Evolutionary conservation across 495 filamentous ascomycete genomes (phyloP), one percentile per base, ranked within the genome.

Genomic region (Penicillium chermesinum): DNA sequence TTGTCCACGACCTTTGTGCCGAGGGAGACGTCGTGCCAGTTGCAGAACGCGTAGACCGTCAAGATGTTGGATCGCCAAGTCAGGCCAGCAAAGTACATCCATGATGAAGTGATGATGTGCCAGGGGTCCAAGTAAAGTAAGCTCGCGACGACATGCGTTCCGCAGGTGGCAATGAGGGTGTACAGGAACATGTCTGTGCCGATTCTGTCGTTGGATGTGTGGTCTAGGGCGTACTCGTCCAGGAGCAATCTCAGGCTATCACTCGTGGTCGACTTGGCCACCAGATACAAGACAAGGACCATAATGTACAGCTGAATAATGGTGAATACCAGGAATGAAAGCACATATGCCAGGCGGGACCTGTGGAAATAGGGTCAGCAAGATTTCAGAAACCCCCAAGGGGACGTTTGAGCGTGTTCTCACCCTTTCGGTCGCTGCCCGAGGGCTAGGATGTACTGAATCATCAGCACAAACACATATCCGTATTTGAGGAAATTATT

Each of bases 11-110:
- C 90, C 74, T 96, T 96, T 69, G 91, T 96, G 76, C 91, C 91
- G 87, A 91, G 95, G 12, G 90, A 95, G 41, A 97, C 91, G 67
- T 97, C 91, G 87, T 96, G 90, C 91, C 91, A 96, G 72, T 96
- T 96, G 79, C 88, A 89, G 82, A 94, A 96, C 48, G 70, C 86
- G 72, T 97, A 97, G 39, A 97, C 89, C 74, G 90, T 96, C 52
- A 97, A 81, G 57, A 97, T 91, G 71, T 97, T 97, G 82, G 63
- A 91, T 76, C 33, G 90, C 73, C 56, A 96, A 73, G 67, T 96
- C 6, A 19, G 45, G 16, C 41, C 43, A 1, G 49, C 27, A 20
- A 35, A 52, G 32, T 41, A 95, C 54, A 86, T 78, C 32, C 87
- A 86, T 78, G 91, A 95, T 25, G 89, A 95, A 61, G 89, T 89